Conservation (phyloP, 169 alveolate species). For the Perkinsus chesapeaki region DNA sequence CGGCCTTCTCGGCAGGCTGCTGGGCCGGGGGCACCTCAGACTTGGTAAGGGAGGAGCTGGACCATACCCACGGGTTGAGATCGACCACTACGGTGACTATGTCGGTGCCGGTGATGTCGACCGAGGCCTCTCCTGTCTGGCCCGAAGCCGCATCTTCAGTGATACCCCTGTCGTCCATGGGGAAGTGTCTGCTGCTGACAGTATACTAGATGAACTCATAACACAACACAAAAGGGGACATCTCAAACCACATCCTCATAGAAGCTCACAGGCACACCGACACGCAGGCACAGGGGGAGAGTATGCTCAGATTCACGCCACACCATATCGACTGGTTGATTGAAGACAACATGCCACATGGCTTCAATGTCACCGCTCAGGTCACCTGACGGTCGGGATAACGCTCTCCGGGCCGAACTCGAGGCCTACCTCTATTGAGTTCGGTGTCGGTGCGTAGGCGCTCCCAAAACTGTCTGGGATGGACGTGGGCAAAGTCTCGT, state of each 20-base stretch:
- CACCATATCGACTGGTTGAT: background rate
- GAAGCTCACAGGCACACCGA: background rate
- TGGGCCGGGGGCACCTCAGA: background rate
- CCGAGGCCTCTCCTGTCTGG: background rate
- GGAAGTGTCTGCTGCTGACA: background rate
- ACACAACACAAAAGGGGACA: background rate
- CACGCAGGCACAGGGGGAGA: background rate
- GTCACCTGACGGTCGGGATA: background rate
- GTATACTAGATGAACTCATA: background rate
- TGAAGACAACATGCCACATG: background rate
- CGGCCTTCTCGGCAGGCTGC: background rate
- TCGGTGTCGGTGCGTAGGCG: background rate
- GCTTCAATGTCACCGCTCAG: background rate
- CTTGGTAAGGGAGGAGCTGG: background rate
- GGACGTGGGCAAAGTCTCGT: background rate
- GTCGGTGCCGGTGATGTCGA: background rate
- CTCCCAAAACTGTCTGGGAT: background rate
- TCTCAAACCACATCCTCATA: background rate
- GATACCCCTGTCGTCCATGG: too few species aligned
- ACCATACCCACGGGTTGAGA: background rate
- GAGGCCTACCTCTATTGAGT: background rate
- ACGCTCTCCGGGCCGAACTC: background rate
- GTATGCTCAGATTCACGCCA: background rate
- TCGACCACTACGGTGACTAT: background rate
- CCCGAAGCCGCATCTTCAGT: background rate